Base-by-base conservation (phyloP, 495 filamentous ascomycete species). In the Penicillium alfredii region DNA sequence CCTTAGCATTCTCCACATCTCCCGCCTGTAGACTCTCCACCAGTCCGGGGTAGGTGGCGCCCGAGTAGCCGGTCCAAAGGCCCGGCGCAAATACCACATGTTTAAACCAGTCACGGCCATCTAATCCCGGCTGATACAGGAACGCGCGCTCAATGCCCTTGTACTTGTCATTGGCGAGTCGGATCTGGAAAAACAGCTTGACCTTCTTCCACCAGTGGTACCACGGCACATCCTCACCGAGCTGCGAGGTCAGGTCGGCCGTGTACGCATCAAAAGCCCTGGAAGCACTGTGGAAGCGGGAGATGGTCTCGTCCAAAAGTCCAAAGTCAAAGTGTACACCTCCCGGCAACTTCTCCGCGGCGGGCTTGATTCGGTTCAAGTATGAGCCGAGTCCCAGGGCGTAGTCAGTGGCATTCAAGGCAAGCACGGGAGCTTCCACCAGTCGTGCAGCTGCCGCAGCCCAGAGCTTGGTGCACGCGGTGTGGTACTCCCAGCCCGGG, bases 41-140 rank as follows among this genome's bases (percentile, higher is more conserved):
- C 14, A 82, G 38, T 8, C 77, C 75, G 3, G 78, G 78, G 47
- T 75, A 82, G 8, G 76, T 81, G 21, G 74, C 83, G 2, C 87
- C 88, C 0, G 86, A 66, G 60, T 95, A 95, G 5, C 88, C 88
- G 0, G 86, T 93, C 87, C 87, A 95, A 25, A 87, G 49, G 1
- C 88, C 80, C n/a, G 80, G 77, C 4, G 78, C 80, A 56, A 81
- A 82, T 16, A 82, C 77, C n/a, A 81, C 72, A 38, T 81, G 78
- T 54, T 82, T 82, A 61, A 75, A 82, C 77, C 78, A 81, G 23
- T 45, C 55, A 31, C 78, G 64, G 4, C 71, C 69, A 42, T 81
- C 78, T 21, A 82, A 54, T 11, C 78, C 78, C 1, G 61, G 52
- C 28, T 63, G 40, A 43, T 80, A 73, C 42, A 82, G 42, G 55